Evolutionary conservation across 2,329 filamentous ascomycete genomes (phyloP).

Genomic region (Colletotrichum sp.): DNA sequence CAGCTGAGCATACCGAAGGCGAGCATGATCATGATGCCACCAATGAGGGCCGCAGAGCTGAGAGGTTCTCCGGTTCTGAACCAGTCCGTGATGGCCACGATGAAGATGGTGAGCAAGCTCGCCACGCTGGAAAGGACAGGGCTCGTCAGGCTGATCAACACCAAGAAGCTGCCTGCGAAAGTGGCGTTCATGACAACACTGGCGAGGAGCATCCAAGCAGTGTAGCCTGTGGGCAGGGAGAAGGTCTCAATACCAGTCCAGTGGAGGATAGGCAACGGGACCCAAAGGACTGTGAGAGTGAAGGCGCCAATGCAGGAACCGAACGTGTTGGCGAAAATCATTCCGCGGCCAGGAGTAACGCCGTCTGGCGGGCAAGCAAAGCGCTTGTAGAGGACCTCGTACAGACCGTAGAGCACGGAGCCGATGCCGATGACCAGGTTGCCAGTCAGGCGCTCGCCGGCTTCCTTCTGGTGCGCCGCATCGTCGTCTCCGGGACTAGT

Average conservation of each 20-base stretch:
- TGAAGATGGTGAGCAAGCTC: constrained; percentile 92
- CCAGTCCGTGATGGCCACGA: constrained; percentile 93
- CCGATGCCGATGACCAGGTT: constrained; percentile 93
- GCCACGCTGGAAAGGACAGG: constrained; percentile 93
- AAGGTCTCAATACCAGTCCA: constrained; percentile 80
- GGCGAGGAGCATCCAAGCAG: constrained; percentile 80
- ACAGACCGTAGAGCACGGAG: constrained; percentile 92
- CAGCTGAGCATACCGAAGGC: constrained; percentile 89
- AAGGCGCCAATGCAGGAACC: constrained; percentile 87
- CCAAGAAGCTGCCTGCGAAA: constrained; percentile 91
- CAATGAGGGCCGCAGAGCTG: constrained; percentile 75
- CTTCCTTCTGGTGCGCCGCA: constrained; percentile 47
- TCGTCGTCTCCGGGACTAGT: constrained; percentile 52
- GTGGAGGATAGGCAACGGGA: constrained; percentile 87
- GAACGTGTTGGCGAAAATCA: constrained; percentile 94
- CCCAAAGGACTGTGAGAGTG: constrained; percentile 87
- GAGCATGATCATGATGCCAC: constrained; percentile 85
- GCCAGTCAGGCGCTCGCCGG: constrained; percentile 75
- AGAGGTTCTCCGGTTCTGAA: constrained; percentile 79
- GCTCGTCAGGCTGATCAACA: constrained; percentile 90
- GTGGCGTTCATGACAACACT: constrained; percentile 87
- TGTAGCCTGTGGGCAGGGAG: constrained; percentile 77
- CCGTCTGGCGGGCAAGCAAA: constrained; percentile 93
- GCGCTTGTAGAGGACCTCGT: constrained; percentile 96
- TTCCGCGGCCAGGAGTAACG: constrained; percentile 81